Evolutionary conservation across 352 stramenopile genomes (phyloP).

Genomic region (Pythium plurisporium): DNA sequence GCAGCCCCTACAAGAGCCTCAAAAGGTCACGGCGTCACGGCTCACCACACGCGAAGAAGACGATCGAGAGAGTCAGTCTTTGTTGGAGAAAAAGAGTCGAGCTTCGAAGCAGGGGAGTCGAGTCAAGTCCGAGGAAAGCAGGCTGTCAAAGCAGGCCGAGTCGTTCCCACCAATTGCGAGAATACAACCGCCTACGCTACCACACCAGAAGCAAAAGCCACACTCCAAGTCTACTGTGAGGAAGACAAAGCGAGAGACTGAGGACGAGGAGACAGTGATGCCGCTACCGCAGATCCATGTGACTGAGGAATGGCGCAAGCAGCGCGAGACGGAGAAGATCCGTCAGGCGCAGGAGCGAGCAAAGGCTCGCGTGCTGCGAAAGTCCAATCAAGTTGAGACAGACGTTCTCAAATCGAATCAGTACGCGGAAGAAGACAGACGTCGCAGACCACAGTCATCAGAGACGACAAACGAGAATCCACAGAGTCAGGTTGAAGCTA

Average conservation of each 20-base stretch:
- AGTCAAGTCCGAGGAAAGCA: not conserved
- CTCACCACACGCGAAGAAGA: conserved; percentile 16
- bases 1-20: not conserved
- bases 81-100: not conserved
- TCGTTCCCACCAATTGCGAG: not conserved
- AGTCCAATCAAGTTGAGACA: conserved; percentile 40
- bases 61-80: not conserved
- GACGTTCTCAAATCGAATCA: conserved; percentile 21
- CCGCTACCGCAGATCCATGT: conserved; percentile 25
- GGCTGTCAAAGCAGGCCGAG: not conserved
- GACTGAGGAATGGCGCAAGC: conserved; percentile 28
- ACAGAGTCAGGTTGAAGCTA: conserved; percentile 31
- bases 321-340: conserved; percentile 36
- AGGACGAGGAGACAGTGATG: conserved; percentile 6
- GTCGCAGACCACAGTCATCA: not conserved
- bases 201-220: conserved; percentile 2
- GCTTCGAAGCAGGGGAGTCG: not conserved
- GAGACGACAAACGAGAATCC: conserved; percentile 19
- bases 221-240: not conserved
- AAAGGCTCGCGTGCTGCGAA: conserved; percentile 33
- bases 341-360: conserved; percentile 59
- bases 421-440: not conserved
- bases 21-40: conserved; percentile 4
- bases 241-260: not conserved
- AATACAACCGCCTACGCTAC: not conserved